Conservation (phyloP, 2,329 filamentous ascomycete species). For the Fusarium longipes region DNA sequence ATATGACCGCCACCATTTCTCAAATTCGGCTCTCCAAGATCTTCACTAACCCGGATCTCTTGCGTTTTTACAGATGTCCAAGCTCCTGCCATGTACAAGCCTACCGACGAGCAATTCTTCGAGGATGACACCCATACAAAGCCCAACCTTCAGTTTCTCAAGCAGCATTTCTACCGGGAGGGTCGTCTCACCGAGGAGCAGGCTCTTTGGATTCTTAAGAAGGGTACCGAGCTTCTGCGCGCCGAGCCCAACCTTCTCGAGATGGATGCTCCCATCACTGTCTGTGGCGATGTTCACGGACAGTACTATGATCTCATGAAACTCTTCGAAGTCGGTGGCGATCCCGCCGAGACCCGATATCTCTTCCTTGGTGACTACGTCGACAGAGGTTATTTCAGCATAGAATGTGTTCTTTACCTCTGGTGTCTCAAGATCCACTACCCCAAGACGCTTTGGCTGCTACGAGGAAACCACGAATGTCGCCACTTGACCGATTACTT, state of each 20-base stretch:
- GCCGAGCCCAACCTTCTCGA: slow-evolving; percentile 95
- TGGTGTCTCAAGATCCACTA: slow-evolving; percentile 99
- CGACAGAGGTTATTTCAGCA: slow-evolving; percentile 98
- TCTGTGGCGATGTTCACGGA: slow-evolving; percentile 97
- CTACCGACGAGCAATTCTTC: slow-evolving; percentile 94
- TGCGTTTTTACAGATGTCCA: slow-evolving; percentile 79
- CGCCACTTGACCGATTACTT: slow-evolving; percentile 99
- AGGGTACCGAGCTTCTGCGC: slow-evolving; percentile 87
- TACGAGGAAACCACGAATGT: slow-evolving; percentile 98
- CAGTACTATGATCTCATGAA: slow-evolving; percentile 99
- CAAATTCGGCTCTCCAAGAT: slow-evolving; percentile 1
- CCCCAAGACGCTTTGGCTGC: slow-evolving; percentile 94
- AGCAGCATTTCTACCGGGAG: slow-evolving; percentile 98
- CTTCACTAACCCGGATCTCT: slow-evolving; percentile 34
- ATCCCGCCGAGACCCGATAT: slow-evolving; percentile 95
- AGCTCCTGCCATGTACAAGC: slow-evolving; percentile 92
- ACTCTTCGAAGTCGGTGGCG: slow-evolving; percentile 96
- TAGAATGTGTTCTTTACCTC: slow-evolving; percentile 97
- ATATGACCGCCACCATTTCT: neutral
- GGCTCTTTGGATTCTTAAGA: slow-evolving; percentile 92
- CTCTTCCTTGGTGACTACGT: slow-evolving; percentile 98
- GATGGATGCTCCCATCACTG: slow-evolving; percentile 99
- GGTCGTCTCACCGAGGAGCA: slow-evolving; percentile 97
- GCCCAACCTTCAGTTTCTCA: slow-evolving; percentile 92
- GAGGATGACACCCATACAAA: slow-evolving; percentile 86